Conservation (phyloP, 164 flowering plant species). For the Vitis riparia region DNA sequence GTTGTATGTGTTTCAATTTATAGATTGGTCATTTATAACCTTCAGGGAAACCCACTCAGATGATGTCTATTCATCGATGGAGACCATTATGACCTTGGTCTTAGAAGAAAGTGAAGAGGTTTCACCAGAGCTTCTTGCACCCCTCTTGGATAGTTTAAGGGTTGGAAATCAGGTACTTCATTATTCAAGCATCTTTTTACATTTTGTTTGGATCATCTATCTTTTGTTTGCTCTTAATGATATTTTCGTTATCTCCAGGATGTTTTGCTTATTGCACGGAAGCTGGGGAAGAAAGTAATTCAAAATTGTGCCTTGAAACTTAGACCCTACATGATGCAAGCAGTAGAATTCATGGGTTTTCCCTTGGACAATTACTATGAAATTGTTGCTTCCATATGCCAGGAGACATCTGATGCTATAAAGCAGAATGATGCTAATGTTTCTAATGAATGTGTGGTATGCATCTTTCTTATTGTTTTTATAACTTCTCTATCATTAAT, state of each 20-base stretch:
- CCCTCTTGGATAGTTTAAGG: constrained; percentile 41
- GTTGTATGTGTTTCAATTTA: no score
- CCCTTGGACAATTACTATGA: constrained; percentile 53
- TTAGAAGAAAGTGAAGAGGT: constrained; percentile 67
- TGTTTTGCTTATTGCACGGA: constrained; percentile 54
- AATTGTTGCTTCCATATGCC: constrained; percentile 57
- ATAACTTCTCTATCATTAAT: neutral
- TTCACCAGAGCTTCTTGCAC: constrained; percentile 45
- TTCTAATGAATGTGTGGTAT: constrained; percentile 45
- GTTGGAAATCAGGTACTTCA: constrained; percentile 59
- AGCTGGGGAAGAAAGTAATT: constrained; percentile 73
- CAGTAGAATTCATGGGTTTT: constrained; percentile 41
- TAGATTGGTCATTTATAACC: no score
- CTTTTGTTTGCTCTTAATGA: neutral
- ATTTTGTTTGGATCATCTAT: no score
- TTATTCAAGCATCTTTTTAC: neutral
- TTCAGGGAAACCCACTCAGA: constrained; percentile 49
- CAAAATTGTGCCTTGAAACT: constrained; percentile 55
- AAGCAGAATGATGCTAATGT: constrained; percentile 33
- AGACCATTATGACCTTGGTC: constrained; percentile 55
- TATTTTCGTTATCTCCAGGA: constrained; percentile 36
- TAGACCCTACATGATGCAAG: constrained; percentile 57
- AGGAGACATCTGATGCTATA: constrained; percentile 31
- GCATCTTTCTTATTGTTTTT: neutral
- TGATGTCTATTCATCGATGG: constrained; percentile 50